Conservation (phyloP, 1,139 yeast genomes). For the Yamadazyma sp. region DNA sequence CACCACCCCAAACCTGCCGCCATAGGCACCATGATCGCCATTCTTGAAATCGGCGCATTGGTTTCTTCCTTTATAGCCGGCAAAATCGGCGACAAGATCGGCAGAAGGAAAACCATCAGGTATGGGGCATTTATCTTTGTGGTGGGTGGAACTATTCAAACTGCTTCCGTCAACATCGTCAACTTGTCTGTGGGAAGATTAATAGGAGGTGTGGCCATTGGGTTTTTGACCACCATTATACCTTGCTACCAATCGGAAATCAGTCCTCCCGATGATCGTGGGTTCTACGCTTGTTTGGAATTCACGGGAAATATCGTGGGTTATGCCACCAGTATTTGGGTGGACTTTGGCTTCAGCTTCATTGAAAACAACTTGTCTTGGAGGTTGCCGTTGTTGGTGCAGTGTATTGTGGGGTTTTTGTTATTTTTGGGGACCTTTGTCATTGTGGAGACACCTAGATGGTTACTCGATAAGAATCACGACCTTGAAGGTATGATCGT, state of each 20-base stretch:
- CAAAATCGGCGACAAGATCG: slow-evolving; percentile 72
- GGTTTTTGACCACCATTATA: slow-evolving; percentile 88
- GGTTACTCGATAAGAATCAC: slow-evolving; percentile 85
- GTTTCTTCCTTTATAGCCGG: slow-evolving; percentile 78
- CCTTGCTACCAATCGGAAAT: slow-evolving; percentile 93
- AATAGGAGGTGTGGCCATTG: slow-evolving; percentile 85
- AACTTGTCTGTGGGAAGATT: slow-evolving; percentile 71
- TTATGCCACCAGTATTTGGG: slow-evolving; percentile 86
- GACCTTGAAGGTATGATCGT: slow-evolving; percentile 77
- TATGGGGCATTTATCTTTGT: slow-evolving; percentile 81
- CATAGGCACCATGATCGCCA: slow-evolving; percentile 54
- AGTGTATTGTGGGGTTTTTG: slow-evolving; percentile 70
- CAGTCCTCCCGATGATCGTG: slow-evolving; percentile 86
- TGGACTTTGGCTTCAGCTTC: slow-evolving; percentile 76
- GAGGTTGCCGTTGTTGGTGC: slow-evolving; percentile 78
- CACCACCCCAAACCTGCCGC: slow-evolving; percentile 56
- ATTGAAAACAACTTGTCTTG: slow-evolving; percentile 59
- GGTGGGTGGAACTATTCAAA: slow-evolving; percentile 77
- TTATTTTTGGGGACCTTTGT: slow-evolving; percentile 71
- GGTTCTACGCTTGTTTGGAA: slow-evolving; percentile 86
- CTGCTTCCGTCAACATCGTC: slow-evolving; percentile 44
- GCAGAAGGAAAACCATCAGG: slow-evolving; percentile 77
- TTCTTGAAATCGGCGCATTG: slow-evolving; percentile 73
- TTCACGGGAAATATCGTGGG: slow-evolving; percentile 91
- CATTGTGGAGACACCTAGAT: slow-evolving; percentile 86